Evolutionary conservation across 352 stramenopile species (phyloP).

Genomic region (Globisporangium ultimum): DNA sequence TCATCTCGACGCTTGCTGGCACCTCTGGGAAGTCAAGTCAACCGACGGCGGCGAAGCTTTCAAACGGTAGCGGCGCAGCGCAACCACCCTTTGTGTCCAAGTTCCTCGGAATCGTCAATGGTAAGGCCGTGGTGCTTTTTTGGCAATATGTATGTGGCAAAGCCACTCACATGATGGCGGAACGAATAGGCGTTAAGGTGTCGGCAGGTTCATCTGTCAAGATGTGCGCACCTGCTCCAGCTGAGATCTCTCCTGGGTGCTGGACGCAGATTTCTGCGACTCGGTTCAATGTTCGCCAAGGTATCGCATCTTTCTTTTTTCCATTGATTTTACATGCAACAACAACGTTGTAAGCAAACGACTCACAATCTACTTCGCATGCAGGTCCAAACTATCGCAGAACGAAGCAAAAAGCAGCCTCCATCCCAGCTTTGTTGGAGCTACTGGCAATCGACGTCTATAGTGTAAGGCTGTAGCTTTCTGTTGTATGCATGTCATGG

Average conservation of each 20-base stretch:
- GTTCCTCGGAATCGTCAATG: conserved; percentile 13
- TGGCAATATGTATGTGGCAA: background rate
- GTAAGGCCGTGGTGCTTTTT: background rate
- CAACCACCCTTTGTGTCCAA: conserved; percentile 4
- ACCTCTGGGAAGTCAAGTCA: conserved; percentile 2
- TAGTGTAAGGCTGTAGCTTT: conserved; percentile 24
- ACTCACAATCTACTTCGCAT: too few species aligned
- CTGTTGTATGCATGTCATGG: background rate
- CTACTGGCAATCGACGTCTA: conserved; percentile 76
- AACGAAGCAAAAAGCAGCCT: conserved; percentile 69
- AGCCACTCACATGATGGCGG: background rate
- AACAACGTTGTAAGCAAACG: too few species aligned
- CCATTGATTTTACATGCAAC: too few species aligned
- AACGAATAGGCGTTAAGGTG: conserved; percentile 25
- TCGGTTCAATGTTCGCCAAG: conserved; percentile 81
- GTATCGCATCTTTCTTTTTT: conserved; percentile 15
- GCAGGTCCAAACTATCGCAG: conserved; percentile 73
- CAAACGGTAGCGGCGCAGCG: conserved; percentile 1
- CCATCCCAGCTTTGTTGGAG: conserved; percentile 46
- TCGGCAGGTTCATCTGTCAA: conserved; percentile 54
- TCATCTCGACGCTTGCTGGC: background rate
- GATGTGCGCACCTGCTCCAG: conserved; percentile 35
- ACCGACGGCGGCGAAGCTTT: conserved; percentile 3
- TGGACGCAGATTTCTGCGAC: conserved; percentile 68
- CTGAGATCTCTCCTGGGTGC: conserved; percentile 33